A percentile compares a stretch with the other conserved stretches of the same genome.
Evolutionary conservation across 306 rosid genomes (phyloP).

Genomic region (Inga leiocalycina): DNA sequence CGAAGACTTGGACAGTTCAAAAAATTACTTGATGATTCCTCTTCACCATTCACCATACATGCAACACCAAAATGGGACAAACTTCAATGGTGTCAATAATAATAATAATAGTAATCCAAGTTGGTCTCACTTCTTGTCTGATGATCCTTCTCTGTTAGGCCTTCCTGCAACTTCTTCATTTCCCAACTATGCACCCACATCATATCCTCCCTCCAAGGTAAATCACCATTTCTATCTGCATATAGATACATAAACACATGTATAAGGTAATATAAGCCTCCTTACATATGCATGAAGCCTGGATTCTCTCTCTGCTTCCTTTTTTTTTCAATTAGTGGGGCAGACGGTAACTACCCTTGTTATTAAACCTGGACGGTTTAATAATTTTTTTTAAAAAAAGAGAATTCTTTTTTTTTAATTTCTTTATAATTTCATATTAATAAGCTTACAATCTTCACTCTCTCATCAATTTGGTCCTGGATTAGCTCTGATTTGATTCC

Average conservation of each 20-base stretch:
- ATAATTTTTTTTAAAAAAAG: too few species aligned
- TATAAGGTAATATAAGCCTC: too few species aligned
- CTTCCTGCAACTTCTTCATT: conserved; percentile 43
- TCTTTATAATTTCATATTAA: too few species aligned
- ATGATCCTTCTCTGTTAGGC: conserved; percentile 44
- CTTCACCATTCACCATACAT: conserved; percentile 9
- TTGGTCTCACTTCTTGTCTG: conserved; percentile 50
- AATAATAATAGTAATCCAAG: not conserved
- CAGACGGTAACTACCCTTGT: too few species aligned
- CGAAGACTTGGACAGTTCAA: conserved; percentile 67
- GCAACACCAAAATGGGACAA: not conserved
- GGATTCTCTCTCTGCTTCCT: too few species aligned
- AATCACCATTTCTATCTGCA: not conserved
- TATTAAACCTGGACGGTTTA: too few species aligned
- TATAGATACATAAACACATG: too few species aligned
- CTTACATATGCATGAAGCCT: too few species aligned
- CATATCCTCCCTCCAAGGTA: conserved; percentile 88
- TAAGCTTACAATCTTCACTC: too few species aligned
- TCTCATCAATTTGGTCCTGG: fast-evolving
- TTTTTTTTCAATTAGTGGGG: too few species aligned
- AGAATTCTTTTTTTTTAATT: too few species aligned
- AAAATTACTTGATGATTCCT: conserved; percentile 52
- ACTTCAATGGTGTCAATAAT: not conserved
- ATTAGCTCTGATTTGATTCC: fast-evolving
- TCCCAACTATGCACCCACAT: conserved; percentile 50